phyloP scores from a whole-genome alignment of 768 basidiomycete species.

The Russula olivacea region DNA sequence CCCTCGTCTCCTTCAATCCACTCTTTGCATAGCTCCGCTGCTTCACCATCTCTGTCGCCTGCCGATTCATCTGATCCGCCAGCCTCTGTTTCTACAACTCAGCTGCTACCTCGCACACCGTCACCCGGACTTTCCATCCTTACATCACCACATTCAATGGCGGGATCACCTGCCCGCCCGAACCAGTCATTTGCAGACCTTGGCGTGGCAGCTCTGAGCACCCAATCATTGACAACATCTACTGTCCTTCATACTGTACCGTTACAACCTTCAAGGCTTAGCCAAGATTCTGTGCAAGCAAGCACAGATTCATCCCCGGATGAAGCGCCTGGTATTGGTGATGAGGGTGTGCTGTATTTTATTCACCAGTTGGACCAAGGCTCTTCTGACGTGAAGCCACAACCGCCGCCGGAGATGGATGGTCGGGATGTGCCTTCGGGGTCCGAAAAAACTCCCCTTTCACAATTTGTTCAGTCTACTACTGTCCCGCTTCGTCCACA shows the following conservation, averaged over 20 bases:
- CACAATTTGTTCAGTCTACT: neutral
- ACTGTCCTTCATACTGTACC: neutral
- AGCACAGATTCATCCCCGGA: constrained; percentile 19
- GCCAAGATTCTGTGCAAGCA: constrained; percentile 24
- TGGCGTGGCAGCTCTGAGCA: neutral
- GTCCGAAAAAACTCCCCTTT: neutral
- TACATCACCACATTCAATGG: constrained; percentile 38
- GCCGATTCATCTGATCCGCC: constrained; percentile 13
- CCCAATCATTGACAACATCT: constrained; percentile 1
- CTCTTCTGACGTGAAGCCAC: constrained; percentile 10
- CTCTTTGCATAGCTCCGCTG: constrained; percentile 8
- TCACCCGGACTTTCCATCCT: constrained; percentile 28
- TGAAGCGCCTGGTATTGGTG: constrained; percentile 36
- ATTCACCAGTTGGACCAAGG: constrained; percentile 52
- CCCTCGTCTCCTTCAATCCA: constrained; percentile 1
- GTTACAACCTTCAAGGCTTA: constrained; percentile 4
- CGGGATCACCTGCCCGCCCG: constrained; percentile 15
- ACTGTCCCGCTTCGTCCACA: constrained; percentile 22
- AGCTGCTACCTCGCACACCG: constrained; percentile 11
- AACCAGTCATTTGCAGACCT: constrained; percentile 14
- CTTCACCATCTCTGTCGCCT: constrained; percentile 20
- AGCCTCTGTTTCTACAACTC: constrained; percentile 7
- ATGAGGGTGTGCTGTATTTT: constrained; percentile 62
- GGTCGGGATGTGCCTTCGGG: constrained; percentile 32
- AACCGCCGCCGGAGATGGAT: constrained; percentile 29